Percentiles rank a stretch among this genome's conserved stretches.
Evolutionary conservation across 805 yeast species (phyloP).

Genomic region (Saccharomyces mikatae): DNA sequence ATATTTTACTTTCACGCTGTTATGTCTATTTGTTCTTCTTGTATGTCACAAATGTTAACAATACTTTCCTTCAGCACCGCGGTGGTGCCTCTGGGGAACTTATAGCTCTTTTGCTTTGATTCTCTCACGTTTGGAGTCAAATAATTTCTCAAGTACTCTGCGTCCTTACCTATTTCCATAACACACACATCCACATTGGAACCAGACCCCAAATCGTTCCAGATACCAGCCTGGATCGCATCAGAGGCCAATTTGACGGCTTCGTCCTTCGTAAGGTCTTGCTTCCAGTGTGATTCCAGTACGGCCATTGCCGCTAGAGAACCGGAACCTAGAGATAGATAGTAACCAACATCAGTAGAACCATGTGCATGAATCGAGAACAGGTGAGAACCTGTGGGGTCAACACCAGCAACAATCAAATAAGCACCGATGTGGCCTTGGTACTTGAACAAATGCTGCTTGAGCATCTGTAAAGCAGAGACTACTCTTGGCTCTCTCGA

Average conservation of each 20-base stretch:
- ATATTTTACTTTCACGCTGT: constrained; percentile 15
- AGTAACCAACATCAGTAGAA: constrained; percentile 91
- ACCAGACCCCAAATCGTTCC: constrained; percentile 98
- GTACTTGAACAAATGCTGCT: constrained; percentile 92
- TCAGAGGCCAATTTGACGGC: constrained; percentile 87
- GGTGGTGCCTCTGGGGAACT: constrained; percentile 90
- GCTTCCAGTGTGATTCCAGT: constrained; percentile 79
- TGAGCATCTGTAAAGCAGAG: constrained; percentile 83
- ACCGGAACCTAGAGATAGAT: constrained; percentile 91
- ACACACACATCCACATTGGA: constrained; percentile 97
- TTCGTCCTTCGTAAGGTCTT: constrained; percentile 71
- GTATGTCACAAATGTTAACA: constrained; percentile 56
- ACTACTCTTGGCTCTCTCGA: constrained; percentile 88
- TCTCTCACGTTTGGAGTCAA: constrained; percentile 85
- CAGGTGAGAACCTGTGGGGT: constrained; percentile 91
- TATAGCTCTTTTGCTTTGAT: constrained; percentile 72
- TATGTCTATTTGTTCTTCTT: constrained; percentile 47
- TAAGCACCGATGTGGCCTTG: constrained; percentile 98
- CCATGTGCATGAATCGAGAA: constrained; percentile 96
- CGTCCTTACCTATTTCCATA: constrained; percentile 88
- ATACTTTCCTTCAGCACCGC: constrained; percentile 67
- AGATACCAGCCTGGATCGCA: constrained; percentile 95
- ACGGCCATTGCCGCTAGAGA: constrained; percentile 98
- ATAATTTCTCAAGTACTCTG: constrained; percentile 76
- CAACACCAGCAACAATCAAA: constrained; percentile 94